phyloP scores from a whole-genome alignment of 768 basidiomycete genomes.

The Pleurotus pulmonarius region DNA sequence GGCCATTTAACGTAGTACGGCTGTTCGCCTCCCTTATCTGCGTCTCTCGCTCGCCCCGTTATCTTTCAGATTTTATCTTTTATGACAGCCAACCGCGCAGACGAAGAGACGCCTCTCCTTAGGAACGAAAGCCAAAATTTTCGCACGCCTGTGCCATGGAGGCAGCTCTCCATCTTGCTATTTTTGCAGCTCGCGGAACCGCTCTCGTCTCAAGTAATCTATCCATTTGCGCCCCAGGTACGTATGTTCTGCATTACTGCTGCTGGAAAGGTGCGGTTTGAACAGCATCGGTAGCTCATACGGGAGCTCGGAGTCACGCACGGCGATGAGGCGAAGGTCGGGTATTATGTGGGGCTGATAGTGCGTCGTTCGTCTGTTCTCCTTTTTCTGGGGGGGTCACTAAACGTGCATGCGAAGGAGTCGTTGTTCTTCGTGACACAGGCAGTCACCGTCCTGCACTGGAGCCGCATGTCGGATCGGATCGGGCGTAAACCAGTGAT shows the following conservation, averaged over 20 bases:
- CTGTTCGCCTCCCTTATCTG: too few species aligned
- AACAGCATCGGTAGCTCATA: conserved; percentile 22
- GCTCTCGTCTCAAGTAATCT: conserved; percentile 69
- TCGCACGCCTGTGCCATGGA: conserved; percentile 60
- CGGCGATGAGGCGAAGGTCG: conserved; percentile 68
- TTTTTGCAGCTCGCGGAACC: conserved; percentile 76
- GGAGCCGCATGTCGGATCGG: conserved; percentile 48
- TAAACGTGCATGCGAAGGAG: conserved; percentile 32
- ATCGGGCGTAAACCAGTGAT: conserved; percentile 50
- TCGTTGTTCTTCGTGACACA: conserved; percentile 50
- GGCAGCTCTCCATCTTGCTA: conserved; percentile 65
- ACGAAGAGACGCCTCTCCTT: not conserved
- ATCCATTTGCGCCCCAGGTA: conserved; percentile 72
- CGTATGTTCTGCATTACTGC: conserved; percentile 13
- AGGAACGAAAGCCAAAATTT: not conserved
- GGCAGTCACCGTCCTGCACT: conserved; percentile 43
- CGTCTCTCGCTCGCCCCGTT: too few species aligned
- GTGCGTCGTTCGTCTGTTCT: conserved; percentile 25
- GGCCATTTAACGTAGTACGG: too few species aligned
- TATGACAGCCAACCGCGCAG: not conserved
- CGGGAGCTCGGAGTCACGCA: conserved; percentile 65
- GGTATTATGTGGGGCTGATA: conserved; percentile 76
- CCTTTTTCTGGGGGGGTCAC: not conserved
- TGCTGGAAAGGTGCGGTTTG: not conserved
- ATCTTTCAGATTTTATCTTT: too few species aligned